A percentile compares a stretch with the other conserved stretches of the same genome.
These are phyloP conservation scores for Pichia terricola DNA, from an alignment of 1,139 yeast genomes.

Conservation along the genomic window DNA sequence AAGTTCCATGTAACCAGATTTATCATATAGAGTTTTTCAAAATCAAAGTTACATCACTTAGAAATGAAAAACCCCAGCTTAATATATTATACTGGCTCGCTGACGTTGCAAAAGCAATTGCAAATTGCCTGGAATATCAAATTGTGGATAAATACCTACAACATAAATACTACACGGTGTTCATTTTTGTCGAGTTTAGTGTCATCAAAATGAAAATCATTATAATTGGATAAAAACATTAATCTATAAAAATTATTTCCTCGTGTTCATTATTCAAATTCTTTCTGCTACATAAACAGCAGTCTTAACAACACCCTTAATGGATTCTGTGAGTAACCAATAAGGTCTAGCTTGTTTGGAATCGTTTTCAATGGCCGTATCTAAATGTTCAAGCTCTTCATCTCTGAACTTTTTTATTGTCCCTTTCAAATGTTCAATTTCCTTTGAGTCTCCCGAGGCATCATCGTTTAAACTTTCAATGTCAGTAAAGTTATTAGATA, in stretches of 20 bases:
- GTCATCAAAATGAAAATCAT: too few relatives aligned
- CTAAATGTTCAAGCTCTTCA: slow-evolving; percentile 90
- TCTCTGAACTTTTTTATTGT: slow-evolving; percentile 76
- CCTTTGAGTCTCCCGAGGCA: slow-evolving; percentile 34
- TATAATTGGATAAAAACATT: too few relatives aligned
- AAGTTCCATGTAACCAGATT: too few relatives aligned
- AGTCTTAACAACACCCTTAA: slow-evolving; percentile 68
- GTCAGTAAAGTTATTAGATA: slow-evolving; percentile 41
- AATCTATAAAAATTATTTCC: too few relatives aligned
- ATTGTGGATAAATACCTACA: neutral
- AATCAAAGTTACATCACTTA: too few relatives aligned
- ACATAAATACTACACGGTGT: too few relatives aligned
- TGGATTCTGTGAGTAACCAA: slow-evolving; percentile 74
- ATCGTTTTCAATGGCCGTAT: slow-evolving; percentile 86
- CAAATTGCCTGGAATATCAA: too few relatives aligned
- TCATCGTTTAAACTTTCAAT: slow-evolving; percentile 22
- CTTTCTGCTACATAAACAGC: slow-evolving; percentile 95
- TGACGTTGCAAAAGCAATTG: too few relatives aligned
- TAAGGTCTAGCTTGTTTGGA: slow-evolving; percentile 93
- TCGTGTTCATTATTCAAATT: neutral
- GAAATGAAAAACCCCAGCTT: too few relatives aligned
- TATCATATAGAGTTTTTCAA: too few relatives aligned
- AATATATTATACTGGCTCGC: too few relatives aligned
- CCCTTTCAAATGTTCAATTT: slow-evolving; percentile 47
- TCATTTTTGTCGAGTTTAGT: too few relatives aligned